Base-by-base conservation (phyloP, 2,329 filamentous ascomycete genomes). In the Colletotrichum lentis region DNA sequence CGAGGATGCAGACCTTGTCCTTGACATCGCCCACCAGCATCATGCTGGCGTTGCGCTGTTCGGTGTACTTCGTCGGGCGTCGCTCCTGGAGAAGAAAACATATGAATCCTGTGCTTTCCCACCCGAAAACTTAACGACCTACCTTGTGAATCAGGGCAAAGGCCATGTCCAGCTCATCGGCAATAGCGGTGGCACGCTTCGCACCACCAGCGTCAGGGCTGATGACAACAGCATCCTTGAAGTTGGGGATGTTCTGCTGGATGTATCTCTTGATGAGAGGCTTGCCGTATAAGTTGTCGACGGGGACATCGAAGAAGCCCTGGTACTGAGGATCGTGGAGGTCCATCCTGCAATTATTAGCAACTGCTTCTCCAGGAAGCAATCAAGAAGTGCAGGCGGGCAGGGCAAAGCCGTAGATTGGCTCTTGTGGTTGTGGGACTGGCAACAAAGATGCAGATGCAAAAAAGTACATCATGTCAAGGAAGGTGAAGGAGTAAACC, bases 131-230 rank as follows among this genome's bases (percentile, higher is more conserved):
- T 20, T 12, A 35, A 5, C n/a, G 22, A 37, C 81, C 78, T 85
- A 93, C 93, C 90, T 98, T 99, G 85, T 99, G 96, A 75, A 99
- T 99, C 67, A 99, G 87, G 55, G 96, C 96, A 82, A 99, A 98
- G 68, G 96, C 93, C 85, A 97, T 94, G 73, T 93, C 92, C 71
- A 98, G 86, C 70, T 91, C 90, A 80, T 99, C 96, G 14, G 96
- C 95, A 78, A 99, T 97, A 55, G 93, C 91, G 39, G 96, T 97
- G 22, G 96, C 96, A 72, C 96, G 89, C 84, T 99, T 99, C 54
- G 96, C 96, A 71, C 96, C 96, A 73, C 96, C 96, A 46, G 96
- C 96, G 81, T 99, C 96, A 8, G 96, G 96, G 76, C 93, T 97
- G 74, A 99, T 95, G 76, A 99, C 91, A 53, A 99, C 94, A 44